These are phyloP conservation scores for Phaffomyces thermotolerans DNA, from an alignment of 805 yeast species.

Conservation along the genomic window DNA sequence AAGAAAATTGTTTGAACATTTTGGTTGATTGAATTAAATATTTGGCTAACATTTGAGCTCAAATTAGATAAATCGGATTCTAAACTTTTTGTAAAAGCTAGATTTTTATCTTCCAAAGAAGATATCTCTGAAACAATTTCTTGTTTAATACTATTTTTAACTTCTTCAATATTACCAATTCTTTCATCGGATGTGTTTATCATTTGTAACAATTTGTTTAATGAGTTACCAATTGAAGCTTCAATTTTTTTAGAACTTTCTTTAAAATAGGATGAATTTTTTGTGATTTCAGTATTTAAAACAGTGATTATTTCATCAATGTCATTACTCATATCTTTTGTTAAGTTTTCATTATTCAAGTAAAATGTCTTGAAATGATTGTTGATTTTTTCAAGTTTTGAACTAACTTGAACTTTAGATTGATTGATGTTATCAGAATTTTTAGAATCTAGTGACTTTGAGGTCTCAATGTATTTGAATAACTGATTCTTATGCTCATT, in stretches of 20 bases:
- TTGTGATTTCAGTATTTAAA: conserved; percentile 10
- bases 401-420: conserved; percentile 6
- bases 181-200: not conserved
- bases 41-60: not conserved
- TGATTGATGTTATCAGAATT: conserved; percentile 11
- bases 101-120: conserved; percentile 7
- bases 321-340: conserved; percentile 11
- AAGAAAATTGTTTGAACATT: not conserved
- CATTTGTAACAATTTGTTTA: conserved; percentile 2
- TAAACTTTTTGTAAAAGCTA: conserved; percentile 5
- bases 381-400: conserved; percentile 5
- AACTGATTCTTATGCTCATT: conserved; percentile 9
- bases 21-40: conserved; percentile 3
- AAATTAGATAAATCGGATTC: conserved; percentile 7
- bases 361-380: conserved; percentile 7
- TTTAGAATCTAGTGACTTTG: conserved; percentile 8
- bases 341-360: conserved; percentile 7
- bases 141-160: conserved; percentile 11
- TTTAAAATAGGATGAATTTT: conserved; percentile 6
- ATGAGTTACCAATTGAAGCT: conserved; percentile 4
- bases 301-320: conserved; percentile 10
- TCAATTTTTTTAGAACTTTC: conserved; percentile 2
- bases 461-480: conserved; percentile 14
- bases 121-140: conserved; percentile 15
- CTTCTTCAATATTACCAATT: conserved; percentile 13